Conservation (phyloP, 2,329 filamentous ascomycete genomes). For the Ustilaginoidea virens region DNA sequence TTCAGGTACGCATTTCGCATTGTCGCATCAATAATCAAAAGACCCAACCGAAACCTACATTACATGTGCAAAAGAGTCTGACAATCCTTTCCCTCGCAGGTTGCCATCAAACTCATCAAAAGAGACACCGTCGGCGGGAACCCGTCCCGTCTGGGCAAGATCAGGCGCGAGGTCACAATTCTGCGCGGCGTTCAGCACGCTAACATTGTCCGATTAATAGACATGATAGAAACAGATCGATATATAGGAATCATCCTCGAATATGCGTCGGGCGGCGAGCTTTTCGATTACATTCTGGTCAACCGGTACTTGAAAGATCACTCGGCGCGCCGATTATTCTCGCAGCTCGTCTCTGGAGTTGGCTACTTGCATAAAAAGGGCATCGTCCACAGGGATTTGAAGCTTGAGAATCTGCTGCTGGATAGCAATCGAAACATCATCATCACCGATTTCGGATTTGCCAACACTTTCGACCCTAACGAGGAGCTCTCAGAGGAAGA, state of each 20-base stretch:
- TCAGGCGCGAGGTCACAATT: slow-evolving; percentile 92
- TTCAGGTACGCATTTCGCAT: slow-evolving; percentile 62
- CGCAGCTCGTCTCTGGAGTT: slow-evolving; percentile 89
- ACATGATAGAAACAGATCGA: slow-evolving; percentile 95
- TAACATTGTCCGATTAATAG: slow-evolving; percentile 91
- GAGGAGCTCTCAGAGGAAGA: slow-evolving; percentile 86
- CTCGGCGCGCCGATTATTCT: slow-evolving; percentile 78
- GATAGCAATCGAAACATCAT: slow-evolving; percentile 98
- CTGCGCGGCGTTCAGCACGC: slow-evolving; percentile 77
- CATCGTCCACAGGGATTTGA: slow-evolving; percentile 93
- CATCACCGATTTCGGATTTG: slow-evolving; percentile 98
- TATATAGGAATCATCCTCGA: slow-evolving; percentile 98
- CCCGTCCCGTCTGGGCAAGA: slow-evolving; percentile 81
- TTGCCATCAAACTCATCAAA: slow-evolving; percentile 95
- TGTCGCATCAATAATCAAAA: no score
- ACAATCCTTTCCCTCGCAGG: slow-evolving; percentile 32
- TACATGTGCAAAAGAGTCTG: no score
- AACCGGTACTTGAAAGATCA: slow-evolving; percentile 93
- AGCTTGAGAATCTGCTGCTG: slow-evolving; percentile 86
- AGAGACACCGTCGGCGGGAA: slow-evolving; percentile 81
- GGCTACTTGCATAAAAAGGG: slow-evolving; percentile 97
- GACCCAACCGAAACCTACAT: no score
- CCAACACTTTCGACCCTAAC: slow-evolving; percentile 83
- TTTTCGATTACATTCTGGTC: slow-evolving; percentile 97
- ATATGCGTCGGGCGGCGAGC: slow-evolving; percentile 91